A percentile compares a stretch with the other conserved stretches of the same genome.
Evolutionary conservation across 2,329 filamentous ascomycete genomes (phyloP).

Genomic region (Saccharata proteae): DNA sequence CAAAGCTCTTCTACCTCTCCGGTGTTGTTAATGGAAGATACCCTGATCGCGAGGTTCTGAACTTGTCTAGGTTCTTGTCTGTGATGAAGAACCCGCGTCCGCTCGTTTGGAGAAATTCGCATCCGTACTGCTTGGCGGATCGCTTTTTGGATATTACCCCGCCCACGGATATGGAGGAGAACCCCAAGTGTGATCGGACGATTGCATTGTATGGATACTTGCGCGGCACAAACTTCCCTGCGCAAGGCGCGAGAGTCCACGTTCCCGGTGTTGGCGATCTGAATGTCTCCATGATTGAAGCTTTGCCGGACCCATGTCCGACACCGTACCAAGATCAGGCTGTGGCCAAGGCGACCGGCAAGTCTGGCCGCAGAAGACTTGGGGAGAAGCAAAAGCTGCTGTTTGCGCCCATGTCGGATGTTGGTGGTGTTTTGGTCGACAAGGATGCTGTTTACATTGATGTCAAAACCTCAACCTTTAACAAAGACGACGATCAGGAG

Average conservation of each 20-base stretch:
- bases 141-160: slow-evolving; percentile 93
- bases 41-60: slow-evolving; percentile 91
- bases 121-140: slow-evolving; percentile 88
- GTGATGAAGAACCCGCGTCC: slow-evolving; percentile 99
- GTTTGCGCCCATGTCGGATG: slow-evolving; percentile 96
- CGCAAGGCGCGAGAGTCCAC: slow-evolving; percentile 75
- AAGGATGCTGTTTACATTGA: slow-evolving; percentile 93
- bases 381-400: slow-evolving; percentile 96
- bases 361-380: slow-evolving; percentile 64
- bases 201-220: slow-evolving; percentile 89
- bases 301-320: slow-evolving; percentile 85
- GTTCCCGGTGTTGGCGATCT: slow-evolving; percentile 87
- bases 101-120: slow-evolving; percentile 91
- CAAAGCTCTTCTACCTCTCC: slow-evolving; percentile 92
- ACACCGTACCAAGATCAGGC: slow-evolving; percentile 86
- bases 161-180: slow-evolving; percentile 77
- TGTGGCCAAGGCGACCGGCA: slow-evolving; percentile 71
- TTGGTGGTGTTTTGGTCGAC: slow-evolving; percentile 89
- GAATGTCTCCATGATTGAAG: slow-evolving; percentile 70
- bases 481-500: slow-evolving; percentile 43
- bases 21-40: slow-evolving; percentile 95
- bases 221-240: slow-evolving; percentile 85
- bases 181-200: slow-evolving; percentile 81
- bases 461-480: slow-evolving; percentile 60
- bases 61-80: slow-evolving; percentile 84